Conservation (phyloP, 2,329 filamentous ascomycete genomes). For the Diaporthe aspalathi region DNA sequence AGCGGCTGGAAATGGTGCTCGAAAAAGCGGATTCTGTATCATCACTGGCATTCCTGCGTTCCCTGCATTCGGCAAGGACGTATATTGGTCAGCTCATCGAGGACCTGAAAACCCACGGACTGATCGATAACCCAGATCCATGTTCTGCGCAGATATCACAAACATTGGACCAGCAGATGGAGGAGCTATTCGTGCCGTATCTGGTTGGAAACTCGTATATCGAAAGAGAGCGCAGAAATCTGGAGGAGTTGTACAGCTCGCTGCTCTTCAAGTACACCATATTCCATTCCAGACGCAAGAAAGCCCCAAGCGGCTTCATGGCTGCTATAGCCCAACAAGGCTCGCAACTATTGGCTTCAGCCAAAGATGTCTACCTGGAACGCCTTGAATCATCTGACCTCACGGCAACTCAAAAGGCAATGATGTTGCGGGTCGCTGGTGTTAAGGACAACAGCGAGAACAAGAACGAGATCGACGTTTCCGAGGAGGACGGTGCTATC, state of each 20-base stretch:
- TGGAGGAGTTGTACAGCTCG: conserved; percentile 89
- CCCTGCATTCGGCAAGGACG: conserved; percentile 87
- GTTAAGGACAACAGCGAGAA: conserved; percentile 80
- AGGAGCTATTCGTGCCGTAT: conserved; percentile 81
- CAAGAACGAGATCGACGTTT: conserved; percentile 89
- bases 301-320: conserved; percentile 91
- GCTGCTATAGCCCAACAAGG: conserved; percentile 90
- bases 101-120: conserved; percentile 90
- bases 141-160: conserved; percentile 86
- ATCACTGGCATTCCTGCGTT: conserved; percentile 89
- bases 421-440: conserved; percentile 90
- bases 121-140: conserved; percentile 94
- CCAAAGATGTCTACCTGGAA: conserved; percentile 91
- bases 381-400: conserved; percentile 89
- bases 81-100: conserved; percentile 91
- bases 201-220: conserved; percentile 77
- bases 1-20: conserved; percentile 92
- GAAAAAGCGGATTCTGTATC: conserved; percentile 95
- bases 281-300: conserved; percentile 91
- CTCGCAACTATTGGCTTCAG: conserved; percentile 86
- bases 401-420: conserved; percentile 86
- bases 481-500: conserved; percentile 87
- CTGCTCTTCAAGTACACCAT: conserved; percentile 95
- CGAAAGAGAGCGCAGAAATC: conserved; percentile 73
- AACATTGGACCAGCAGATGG: conserved; percentile 79